Conservation (phyloP, 805 yeast genomes). For the Blastobotrys parvus region DNA sequence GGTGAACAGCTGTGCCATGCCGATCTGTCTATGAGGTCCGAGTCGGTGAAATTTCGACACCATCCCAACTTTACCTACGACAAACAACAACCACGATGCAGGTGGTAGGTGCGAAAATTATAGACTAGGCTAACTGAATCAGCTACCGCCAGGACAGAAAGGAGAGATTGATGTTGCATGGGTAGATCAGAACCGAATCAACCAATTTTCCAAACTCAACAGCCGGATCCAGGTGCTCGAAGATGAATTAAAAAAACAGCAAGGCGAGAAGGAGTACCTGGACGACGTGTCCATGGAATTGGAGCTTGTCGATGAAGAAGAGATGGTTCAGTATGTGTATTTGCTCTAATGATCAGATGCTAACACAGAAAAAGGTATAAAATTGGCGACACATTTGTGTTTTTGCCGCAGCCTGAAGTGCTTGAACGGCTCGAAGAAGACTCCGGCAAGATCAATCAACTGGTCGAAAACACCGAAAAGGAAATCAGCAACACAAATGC, state of each 20-base stretch:
- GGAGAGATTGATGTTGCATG: slow-evolving; percentile 47
- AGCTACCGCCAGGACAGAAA: slow-evolving; percentile 17
- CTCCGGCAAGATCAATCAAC: slow-evolving; percentile 41
- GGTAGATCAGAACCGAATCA: slow-evolving; percentile 86
- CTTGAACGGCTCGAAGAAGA: slow-evolving; percentile 61
- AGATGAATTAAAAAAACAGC: slow-evolving; percentile 39
- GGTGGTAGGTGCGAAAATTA: background rate
- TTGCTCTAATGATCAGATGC: too few species aligned
- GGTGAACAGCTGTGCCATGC: too few species aligned
- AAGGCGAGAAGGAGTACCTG: slow-evolving; percentile 74
- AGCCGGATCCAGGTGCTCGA: slow-evolving; percentile 55
- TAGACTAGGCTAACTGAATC: too few species aligned
- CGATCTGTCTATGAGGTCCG: too few species aligned
- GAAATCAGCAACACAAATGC: slow-evolving; percentile 46
- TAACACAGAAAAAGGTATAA: too few species aligned
- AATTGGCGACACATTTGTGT: slow-evolving; percentile 73
- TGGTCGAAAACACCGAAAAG: slow-evolving; percentile 39
- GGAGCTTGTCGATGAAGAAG: slow-evolving; percentile 66
- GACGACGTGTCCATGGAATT: slow-evolving; percentile 81
- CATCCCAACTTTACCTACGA: too few species aligned
- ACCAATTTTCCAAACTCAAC: slow-evolving; percentile 77
- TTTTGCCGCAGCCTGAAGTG: slow-evolving; percentile 56
- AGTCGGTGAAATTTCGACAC: too few species aligned
- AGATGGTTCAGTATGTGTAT: slow-evolving; percentile 29
- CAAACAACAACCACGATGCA: too few species aligned